These are phyloP conservation scores for Alopecurus myosuroides DNA, from an alignment of 176 grass and related monocot genomes.

Conservation along the genomic window DNA sequence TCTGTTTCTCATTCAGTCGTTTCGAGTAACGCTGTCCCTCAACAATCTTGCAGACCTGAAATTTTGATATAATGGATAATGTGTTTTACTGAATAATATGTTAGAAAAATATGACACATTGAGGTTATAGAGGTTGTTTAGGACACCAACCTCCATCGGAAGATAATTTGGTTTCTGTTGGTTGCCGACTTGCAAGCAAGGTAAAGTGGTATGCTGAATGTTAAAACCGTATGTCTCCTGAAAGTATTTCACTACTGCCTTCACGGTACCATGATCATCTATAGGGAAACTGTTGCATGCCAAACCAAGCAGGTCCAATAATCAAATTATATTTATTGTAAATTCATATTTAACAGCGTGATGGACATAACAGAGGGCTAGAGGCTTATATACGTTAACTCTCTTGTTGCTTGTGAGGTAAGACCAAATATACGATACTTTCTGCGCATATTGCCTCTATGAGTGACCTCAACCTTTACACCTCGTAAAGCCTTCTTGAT, in stretches of 20 bases:
- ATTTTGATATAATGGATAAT: neutral
- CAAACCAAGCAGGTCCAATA: slow-evolving; percentile 1
- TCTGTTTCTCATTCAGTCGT: slow-evolving; percentile 69
- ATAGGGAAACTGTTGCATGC: slow-evolving; percentile 42
- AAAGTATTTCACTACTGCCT: slow-evolving; percentile 62
- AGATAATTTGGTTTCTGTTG: slow-evolving; percentile 68
- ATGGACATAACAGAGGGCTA: neutral
- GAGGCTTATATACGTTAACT: slow-evolving; percentile 50
- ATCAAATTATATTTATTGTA: neutral
- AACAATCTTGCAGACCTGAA: slow-evolving; percentile 70
- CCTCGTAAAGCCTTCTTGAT: slow-evolving; percentile 71
- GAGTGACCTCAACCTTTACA: slow-evolving; percentile 71
- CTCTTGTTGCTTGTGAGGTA: slow-evolving; percentile 60
- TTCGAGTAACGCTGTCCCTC: slow-evolving; percentile 67
- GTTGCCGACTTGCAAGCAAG: slow-evolving; percentile 75
- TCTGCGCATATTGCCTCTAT: slow-evolving; percentile 68
- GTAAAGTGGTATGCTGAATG: slow-evolving; percentile 60
- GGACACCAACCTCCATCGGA: slow-evolving; percentile 56
- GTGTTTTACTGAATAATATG: neutral
- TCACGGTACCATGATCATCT: slow-evolving; percentile 58
- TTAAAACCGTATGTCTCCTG: slow-evolving; percentile 59
- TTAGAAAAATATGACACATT: neutral
- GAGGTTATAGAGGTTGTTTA: neutral
- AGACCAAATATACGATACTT: slow-evolving; percentile 74
- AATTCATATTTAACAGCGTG: neutral